Evolutionary conservation across 169 alveolate genomes (phyloP).

Genomic region (Plasmodium vinckei): DNA sequence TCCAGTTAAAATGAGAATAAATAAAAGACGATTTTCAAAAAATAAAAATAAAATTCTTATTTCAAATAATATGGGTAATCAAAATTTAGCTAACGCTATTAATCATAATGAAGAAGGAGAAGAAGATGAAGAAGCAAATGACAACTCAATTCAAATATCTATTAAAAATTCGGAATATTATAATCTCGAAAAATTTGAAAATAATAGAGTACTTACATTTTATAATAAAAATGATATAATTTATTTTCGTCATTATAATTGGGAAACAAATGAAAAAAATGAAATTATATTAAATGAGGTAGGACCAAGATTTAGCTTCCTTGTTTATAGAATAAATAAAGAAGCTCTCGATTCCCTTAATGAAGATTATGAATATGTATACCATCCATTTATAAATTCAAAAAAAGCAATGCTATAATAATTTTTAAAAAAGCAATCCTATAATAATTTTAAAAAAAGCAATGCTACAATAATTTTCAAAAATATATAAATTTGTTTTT

Average conservation of each 20-base stretch:
- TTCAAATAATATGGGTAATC: neutral
- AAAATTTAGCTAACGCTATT: neutral
- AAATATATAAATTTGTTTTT: too few relatives aligned
- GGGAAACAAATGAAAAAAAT: constrained; percentile 89
- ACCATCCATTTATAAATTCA: constrained; percentile 97
- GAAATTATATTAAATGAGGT: constrained; percentile 91
- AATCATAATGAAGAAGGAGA: constrained; percentile 1
- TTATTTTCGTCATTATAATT: constrained; percentile 94
- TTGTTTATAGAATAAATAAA: constrained; percentile 95
- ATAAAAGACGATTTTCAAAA: constrained; percentile 40
- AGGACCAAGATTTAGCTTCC: constrained; percentile 96
- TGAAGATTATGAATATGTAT: constrained; percentile 97
- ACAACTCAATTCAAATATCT: constrained; percentile 25
- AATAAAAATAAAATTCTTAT: constrained; percentile 8
- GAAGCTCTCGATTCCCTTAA: constrained; percentile 98
- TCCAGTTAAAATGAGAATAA: constrained; percentile 82
- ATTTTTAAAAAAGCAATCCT: too few relatives aligned
- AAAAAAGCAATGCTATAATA: constrained; percentile 83
- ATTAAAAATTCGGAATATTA: constrained; percentile 52
- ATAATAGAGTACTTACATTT: constrained; percentile 93
- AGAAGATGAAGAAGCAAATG: constrained; percentile 15
- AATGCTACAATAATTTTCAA: constrained; percentile 36
- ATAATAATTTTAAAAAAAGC: constrained; percentile 95
- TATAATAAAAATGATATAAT: constrained; percentile 93
- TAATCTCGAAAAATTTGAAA: constrained; percentile 83